A percentile compares a stretch with the other conserved stretches of the same genome.
phyloP scores from a whole-genome alignment of 495 filamentous ascomycete genomes.

The Aspergillus incahuasiensis region DNA sequence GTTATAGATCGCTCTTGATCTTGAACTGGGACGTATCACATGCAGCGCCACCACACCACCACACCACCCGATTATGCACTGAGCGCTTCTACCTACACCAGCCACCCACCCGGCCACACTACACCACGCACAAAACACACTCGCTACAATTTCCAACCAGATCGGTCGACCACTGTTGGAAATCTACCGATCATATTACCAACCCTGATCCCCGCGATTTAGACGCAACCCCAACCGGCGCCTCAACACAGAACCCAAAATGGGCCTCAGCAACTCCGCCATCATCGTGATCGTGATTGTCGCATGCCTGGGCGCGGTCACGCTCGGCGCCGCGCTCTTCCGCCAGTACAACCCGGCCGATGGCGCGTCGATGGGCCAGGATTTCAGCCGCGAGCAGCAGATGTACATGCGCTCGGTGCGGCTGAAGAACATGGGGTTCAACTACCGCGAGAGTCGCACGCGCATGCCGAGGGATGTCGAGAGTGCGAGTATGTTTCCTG shows the following conservation, averaged over 20 bases:
- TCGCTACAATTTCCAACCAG: too few species aligned
- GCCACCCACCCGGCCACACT: background rate
- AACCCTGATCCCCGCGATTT: too few species aligned
- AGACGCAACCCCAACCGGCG: background rate
- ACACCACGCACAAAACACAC: background rate
- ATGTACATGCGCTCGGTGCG: constrained; percentile 40
- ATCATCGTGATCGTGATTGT: constrained; percentile 44
- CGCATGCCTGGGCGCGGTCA: constrained; percentile 31
- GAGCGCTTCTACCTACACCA: background rate
- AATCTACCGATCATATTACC: background rate
- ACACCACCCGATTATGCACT: background rate
- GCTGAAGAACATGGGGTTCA: constrained; percentile 25
- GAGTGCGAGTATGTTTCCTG: constrained; percentile 26
- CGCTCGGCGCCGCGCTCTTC: constrained; percentile 32
- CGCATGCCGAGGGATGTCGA: constrained; percentile 25
- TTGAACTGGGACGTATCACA: too few species aligned
- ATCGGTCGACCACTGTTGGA: too few species aligned
- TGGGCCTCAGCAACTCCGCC: constrained; percentile 29
- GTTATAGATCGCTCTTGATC: too few species aligned
- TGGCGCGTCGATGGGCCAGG: constrained; percentile 8
- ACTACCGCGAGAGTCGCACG: constrained; percentile 24
- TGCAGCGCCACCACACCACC: too few species aligned
- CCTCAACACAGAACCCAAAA: constrained; percentile 1
- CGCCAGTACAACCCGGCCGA: constrained; percentile 28
- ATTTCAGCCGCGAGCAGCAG: constrained; percentile 28